phyloP scores from a whole-genome alignment of 768 basidiomycete genomes.

The Cubamyces sp. region DNA sequence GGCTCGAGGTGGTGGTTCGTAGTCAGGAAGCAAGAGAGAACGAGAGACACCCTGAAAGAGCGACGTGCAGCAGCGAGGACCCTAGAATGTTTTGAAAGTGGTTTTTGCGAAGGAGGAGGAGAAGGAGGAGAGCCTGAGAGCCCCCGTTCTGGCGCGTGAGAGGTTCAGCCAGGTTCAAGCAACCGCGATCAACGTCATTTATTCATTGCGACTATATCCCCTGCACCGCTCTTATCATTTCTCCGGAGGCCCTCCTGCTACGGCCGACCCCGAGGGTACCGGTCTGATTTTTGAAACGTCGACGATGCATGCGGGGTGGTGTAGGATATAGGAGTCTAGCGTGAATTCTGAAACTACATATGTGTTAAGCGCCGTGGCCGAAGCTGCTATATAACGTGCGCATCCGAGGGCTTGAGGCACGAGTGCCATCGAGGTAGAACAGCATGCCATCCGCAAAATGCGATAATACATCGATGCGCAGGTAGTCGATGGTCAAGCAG shows the following conservation, averaged over 20 bases:
- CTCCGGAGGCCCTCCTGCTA: not conserved
- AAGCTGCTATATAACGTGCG: too few species aligned
- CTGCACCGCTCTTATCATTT: conserved; percentile 12
- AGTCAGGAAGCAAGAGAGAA: conserved; percentile 3
- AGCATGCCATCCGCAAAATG: too few species aligned
- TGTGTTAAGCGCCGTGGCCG: too few species aligned
- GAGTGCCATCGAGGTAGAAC: too few species aligned
- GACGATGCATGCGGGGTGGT: too few species aligned
- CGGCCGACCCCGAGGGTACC: conserved; percentile 3
- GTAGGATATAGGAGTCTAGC: too few species aligned
- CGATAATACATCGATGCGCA: too few species aligned
- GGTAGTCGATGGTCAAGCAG: too few species aligned
- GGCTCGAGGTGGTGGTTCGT: not conserved
- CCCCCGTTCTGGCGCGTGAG: conserved; percentile 1
- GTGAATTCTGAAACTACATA: too few species aligned
- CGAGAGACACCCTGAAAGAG: not conserved
- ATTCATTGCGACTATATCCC: not conserved
- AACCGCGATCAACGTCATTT: not conserved
- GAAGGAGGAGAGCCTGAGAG: not conserved
- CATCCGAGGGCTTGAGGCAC: too few species aligned
- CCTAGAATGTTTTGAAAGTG: conserved; percentile 12
- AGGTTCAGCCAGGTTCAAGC: not conserved
- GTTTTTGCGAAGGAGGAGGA: not conserved
- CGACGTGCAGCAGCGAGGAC: not conserved
- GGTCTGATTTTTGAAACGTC: too few species aligned